These are phyloP conservation scores for Fragaria vesca DNA, from an alignment of 306 rosid genomes.

Conservation along the genomic window DNA sequence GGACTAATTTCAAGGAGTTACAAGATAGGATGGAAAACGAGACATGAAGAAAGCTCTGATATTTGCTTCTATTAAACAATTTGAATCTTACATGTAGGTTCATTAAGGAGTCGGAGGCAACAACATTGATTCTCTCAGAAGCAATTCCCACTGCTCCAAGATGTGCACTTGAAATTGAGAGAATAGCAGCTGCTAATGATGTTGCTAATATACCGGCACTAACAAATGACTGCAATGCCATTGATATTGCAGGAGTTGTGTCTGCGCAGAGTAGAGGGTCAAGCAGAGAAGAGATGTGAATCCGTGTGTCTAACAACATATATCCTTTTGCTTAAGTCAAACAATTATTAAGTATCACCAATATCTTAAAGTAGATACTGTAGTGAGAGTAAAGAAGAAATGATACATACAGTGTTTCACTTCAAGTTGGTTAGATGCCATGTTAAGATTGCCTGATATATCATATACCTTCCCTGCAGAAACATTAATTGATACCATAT, in stretches of 20 bases:
- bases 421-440: conserved; percentile 64
- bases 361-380: background rate
- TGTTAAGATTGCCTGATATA: conserved; percentile 65
- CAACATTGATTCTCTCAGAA: conserved; percentile 32
- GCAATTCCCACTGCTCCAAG: conserved; percentile 55
- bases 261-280: conserved; percentile 33
- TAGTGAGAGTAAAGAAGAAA: conserved; percentile 9
- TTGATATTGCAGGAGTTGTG: conserved; percentile 46
- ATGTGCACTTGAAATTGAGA: conserved; percentile 54
- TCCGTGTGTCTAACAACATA: background rate
- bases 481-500: conserved; percentile 47
- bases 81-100: conserved; percentile 52
- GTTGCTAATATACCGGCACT: conserved; percentile 61
- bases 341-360: background rate
- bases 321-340: background rate
- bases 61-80: background rate
- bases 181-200: conserved; percentile 44
- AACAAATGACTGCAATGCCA: conserved; percentile 50
- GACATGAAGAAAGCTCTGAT: background rate
- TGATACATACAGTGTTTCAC: conserved; percentile 53
- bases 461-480: conserved; percentile 61
- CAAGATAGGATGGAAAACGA: background rate
- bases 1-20: background rate
- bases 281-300: background rate
- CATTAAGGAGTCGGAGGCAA: conserved; percentile 36